A percentile compares a stretch with the other conserved stretches of the same genome.
phyloP scores from a whole-genome alignment of 2,329 filamentous ascomycete species.

The Clonostachys solani region DNA sequence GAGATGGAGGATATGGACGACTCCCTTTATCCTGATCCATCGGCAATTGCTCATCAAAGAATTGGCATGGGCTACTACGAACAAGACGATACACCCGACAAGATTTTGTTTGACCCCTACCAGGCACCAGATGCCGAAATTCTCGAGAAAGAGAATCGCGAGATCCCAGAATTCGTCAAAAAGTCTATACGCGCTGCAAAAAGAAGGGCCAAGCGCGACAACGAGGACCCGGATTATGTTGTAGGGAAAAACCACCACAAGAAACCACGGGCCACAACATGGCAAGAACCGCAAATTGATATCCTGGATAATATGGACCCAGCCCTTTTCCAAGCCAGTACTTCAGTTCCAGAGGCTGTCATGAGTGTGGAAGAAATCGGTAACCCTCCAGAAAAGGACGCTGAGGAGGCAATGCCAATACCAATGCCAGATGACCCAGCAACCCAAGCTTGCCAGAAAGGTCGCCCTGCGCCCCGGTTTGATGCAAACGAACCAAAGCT shows the following conservation, averaged over 20 bases:
- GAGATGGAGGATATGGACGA: slow-evolving; percentile 20
- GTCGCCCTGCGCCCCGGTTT: slow-evolving; percentile 14
- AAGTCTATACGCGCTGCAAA: slow-evolving; percentile 50
- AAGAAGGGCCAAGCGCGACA: slow-evolving; percentile 46
- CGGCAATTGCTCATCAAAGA: slow-evolving; percentile 38
- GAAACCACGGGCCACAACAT: slow-evolving; percentile 18
- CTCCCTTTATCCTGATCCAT: slow-evolving; percentile 43
- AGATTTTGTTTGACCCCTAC: slow-evolving; percentile 56
- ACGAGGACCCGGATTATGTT: slow-evolving; percentile 51
- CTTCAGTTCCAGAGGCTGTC: slow-evolving; percentile 8
- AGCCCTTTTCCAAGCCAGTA: slow-evolving; percentile 35
- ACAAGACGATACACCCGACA: slow-evolving; percentile 51
- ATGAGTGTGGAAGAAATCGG: slow-evolving; percentile 7
- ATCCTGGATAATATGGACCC: slow-evolving; percentile 44
- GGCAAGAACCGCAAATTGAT: slow-evolving; percentile 16
- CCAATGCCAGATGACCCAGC: slow-evolving; percentile 4
- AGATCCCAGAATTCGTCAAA: slow-evolving; percentile 50
- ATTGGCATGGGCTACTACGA: slow-evolving; percentile 60
- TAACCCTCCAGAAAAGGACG: neutral
- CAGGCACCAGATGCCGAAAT: slow-evolving; percentile 44
- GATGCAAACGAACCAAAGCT: slow-evolving; percentile 43
- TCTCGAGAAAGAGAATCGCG: slow-evolving; percentile 34
- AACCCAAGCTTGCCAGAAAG: slow-evolving; percentile 6
- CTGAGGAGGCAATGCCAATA: slow-evolving; percentile 8
- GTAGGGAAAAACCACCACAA: slow-evolving; percentile 37